Conservation (phyloP, 2,329 filamentous ascomycete genomes). For the Calonectria pseudoreteaudii region DNA sequence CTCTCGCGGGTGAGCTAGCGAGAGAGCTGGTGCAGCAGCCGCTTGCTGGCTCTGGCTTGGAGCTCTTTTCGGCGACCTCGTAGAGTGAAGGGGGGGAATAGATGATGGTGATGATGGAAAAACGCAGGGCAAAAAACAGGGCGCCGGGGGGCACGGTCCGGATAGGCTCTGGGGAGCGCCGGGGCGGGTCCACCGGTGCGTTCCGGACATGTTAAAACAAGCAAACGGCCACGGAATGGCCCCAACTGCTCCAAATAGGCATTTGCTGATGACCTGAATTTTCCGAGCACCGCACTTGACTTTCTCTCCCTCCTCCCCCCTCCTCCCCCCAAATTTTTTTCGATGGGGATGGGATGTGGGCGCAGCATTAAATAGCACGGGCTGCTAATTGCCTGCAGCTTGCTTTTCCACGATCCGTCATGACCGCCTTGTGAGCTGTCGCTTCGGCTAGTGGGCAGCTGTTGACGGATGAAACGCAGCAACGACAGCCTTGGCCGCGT, state of each 20-base stretch:
- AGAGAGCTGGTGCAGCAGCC: neutral
- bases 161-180: neutral
- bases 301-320: too few relatives aligned
- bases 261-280: neutral
- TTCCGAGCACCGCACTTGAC: neutral
- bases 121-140: neutral
- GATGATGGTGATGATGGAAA: neutral
- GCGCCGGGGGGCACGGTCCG: neutral
- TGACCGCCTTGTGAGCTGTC: neutral
- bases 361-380: neutral
- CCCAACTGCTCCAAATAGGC: neutral
- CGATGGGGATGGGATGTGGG: neutral
- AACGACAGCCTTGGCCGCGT: neutral
- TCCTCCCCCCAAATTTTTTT: too few relatives aligned
- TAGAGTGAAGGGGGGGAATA: neutral
- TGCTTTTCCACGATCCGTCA: neutral
- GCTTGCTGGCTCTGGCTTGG: neutral
- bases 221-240: neutral
- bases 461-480: neutral
- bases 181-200: neutral
- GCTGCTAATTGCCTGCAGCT: neutral
- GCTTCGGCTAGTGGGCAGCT: neutral
- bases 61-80: too few relatives aligned
- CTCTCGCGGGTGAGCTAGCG: constrained; percentile 5
- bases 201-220: neutral